These are phyloP conservation scores for Cercospora sp. DNA, from an alignment of 2,329 filamentous ascomycete species.

Conservation along the genomic window DNA sequence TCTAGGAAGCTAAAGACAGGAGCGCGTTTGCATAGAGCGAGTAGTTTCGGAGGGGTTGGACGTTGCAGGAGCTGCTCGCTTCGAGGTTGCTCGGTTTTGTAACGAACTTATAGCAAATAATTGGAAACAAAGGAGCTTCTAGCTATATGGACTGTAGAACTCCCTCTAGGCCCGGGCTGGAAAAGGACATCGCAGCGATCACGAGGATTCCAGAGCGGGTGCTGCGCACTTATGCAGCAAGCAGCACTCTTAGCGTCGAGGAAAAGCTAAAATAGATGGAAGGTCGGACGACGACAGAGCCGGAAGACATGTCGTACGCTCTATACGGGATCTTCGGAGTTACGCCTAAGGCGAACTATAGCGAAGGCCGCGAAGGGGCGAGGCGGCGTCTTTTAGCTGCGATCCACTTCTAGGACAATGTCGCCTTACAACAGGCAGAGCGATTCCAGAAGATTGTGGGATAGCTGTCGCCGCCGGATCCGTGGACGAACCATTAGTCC, in stretches of 20 bases:
- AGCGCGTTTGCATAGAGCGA: slow-evolving; percentile 18
- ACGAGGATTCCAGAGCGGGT: slow-evolving; percentile 22
- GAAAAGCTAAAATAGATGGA: slow-evolving; percentile 27
- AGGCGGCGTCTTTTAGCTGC: slow-evolving; percentile 19
- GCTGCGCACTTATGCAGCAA: slow-evolving; percentile 19
- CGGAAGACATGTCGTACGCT: slow-evolving; percentile 27
- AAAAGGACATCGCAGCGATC: slow-evolving; percentile 15
- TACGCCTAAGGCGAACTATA: slow-evolving; percentile 21
- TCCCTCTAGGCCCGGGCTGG: slow-evolving; percentile 8
- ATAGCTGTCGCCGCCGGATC: slow-evolving; percentile 29
- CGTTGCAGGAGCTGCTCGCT: slow-evolving; percentile 31
- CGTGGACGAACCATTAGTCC: slow-evolving; percentile 26
- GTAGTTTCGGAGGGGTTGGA: slow-evolving; percentile 32
- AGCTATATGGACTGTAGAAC: background rate
- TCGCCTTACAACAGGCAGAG: slow-evolving; percentile 16
- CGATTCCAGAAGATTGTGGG: slow-evolving; percentile 18
- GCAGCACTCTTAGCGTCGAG: slow-evolving; percentile 11
- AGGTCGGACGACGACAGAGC: slow-evolving; percentile 17
- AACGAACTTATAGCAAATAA: slow-evolving; percentile 27
- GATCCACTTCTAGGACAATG: slow-evolving; percentile 8
- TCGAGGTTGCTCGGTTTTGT: slow-evolving; percentile 24
- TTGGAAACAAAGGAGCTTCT: slow-evolving; percentile 26
- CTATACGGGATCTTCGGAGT: slow-evolving; percentile 26
- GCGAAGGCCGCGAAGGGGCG: slow-evolving; percentile 22
- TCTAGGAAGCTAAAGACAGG: slow-evolving; percentile 2